These are phyloP conservation scores for Medicago lupulina DNA, from an alignment of 306 rosid genomes.

Conservation along the genomic window DNA sequence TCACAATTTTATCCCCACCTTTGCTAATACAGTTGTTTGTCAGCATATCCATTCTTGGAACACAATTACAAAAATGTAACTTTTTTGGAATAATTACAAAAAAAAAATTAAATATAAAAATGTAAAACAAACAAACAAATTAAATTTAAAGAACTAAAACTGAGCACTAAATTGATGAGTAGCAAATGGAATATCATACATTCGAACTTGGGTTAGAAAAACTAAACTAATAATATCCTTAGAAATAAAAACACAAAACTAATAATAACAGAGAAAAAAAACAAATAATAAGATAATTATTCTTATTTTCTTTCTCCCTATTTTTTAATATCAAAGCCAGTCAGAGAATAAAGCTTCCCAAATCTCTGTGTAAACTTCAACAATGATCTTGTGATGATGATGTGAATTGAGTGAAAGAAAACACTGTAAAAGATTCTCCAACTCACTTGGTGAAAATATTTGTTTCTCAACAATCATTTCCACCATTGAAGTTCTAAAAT, in stretches of 20 bases:
- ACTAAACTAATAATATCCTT: constrained; percentile 44
- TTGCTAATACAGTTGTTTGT: constrained; percentile 39
- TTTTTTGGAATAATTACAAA: not conserved
- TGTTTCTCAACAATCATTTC: constrained; percentile 96
- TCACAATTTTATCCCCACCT: constrained; percentile 39
- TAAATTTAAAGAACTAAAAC: constrained; percentile 11
- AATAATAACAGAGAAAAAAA: constrained; percentile 20
- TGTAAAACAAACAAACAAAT: not conserved
- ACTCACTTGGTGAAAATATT: constrained; percentile 71
- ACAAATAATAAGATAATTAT: constrained; percentile 28
- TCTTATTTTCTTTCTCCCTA: not conserved
- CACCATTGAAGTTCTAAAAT: constrained; percentile 89
- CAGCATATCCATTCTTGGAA: constrained; percentile 25
- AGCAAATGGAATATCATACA: constrained; percentile 48
- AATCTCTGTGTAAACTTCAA: constrained; percentile 89
- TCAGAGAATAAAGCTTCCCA: constrained; percentile 85
- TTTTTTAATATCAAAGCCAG: constrained; percentile 50
- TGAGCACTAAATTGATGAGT: not conserved
- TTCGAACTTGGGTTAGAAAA: constrained; percentile 44
- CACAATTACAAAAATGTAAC: not conserved
- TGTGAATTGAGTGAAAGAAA: constrained; percentile 76
- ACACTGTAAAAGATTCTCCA: constrained; percentile 89
- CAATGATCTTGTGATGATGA: constrained; percentile 77
- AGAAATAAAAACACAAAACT: constrained; percentile 29
- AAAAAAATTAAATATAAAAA: too few relatives aligned